Base-by-base conservation (phyloP, 441 rosid genomes). In the Mallotus repandus region DNA sequence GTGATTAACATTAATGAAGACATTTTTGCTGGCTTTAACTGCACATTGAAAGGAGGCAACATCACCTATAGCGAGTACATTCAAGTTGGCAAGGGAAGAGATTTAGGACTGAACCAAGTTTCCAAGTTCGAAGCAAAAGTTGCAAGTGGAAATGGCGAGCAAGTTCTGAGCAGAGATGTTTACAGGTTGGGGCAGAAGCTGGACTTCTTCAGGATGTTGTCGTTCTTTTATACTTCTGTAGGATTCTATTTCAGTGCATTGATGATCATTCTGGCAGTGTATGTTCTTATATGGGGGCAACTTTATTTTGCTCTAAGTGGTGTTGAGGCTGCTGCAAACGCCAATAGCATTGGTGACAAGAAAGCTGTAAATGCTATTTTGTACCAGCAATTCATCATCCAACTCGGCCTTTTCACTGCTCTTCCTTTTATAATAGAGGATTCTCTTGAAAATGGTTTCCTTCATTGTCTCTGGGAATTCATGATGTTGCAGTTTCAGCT, bases 81-180 rank as follows among this genome's bases (percentile, higher is more conserved):
- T 61, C 98, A 93, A 79, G 91, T 93, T 53, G 98, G 95, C 12
- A 93, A 93, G 78, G 98, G 98, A 74, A 91, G 96, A 81, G 98
- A 93, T 82, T 94, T 93, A 50, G 98, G 98, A 52, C 65, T 91
- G 70, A 92, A 92, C 79, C 98, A 90, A 83, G 85, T 92, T 25
- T 86, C 98, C 56, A 85, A 89, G 92, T 93, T 93, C 75, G 98
- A 91, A 84, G 98, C 93, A 63, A 93, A 93, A 80, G 89, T 91
- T 74, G 89, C 98, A 5, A 85, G 98, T 75, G 97, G 98, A 70
- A 93, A 87, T 55, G 98, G 97, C 0, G 98, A 93, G 87, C 98
- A 91, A 77, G 82, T 86, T 67, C 84, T 93, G 63, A 93, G 98
- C 84, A 87, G 98, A 81, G 98, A 93, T 69, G 97, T 93, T 49